phyloP scores from a whole-genome alignment of 1,284 basidiomycete species.

The Laetiporus sulphureus region DNA sequence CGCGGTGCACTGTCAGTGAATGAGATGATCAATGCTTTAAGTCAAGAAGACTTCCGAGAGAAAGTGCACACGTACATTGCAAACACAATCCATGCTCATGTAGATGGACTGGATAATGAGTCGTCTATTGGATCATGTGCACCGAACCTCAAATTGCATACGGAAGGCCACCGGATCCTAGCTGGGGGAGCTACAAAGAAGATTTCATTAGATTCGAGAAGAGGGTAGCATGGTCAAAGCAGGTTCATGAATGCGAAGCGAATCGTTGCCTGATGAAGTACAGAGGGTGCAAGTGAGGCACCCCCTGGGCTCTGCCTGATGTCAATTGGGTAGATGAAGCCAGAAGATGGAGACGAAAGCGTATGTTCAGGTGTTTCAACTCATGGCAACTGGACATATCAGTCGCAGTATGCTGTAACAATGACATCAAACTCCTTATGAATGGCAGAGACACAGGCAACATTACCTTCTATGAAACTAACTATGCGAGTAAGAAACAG shows the following conservation, averaged over 20 bases:
- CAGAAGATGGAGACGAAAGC: conserved; percentile 15
- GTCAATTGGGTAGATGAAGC: conserved; percentile 16
- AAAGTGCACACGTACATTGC: conserved; percentile 22
- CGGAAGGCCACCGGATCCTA: conserved; percentile 12
- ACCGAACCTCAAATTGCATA: conserved; percentile 19
- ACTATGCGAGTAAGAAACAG: conserved; percentile 20
- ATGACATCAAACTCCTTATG: conserved; percentile 28
- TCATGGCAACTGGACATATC: conserved; percentile 21
- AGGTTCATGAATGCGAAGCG: conserved; percentile 25
- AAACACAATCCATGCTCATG: conserved; percentile 23
- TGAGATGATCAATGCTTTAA: conserved; percentile 21
- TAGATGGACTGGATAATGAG: conserved; percentile 13
- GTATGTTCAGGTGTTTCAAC: conserved; percentile 21
- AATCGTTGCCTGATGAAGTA: conserved; percentile 18
- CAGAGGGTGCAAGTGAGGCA: conserved; percentile 26
- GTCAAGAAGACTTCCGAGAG: conserved; percentile 18
- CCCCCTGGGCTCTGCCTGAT: conserved; percentile 22
- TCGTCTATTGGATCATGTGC: conserved; percentile 3
- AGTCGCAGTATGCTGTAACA: conserved; percentile 21
- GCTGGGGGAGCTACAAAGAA: conserved; percentile 4
- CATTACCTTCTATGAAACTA: conserved; percentile 20
- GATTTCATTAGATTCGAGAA: conserved; percentile 4
- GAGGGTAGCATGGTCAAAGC: conserved; percentile 17
- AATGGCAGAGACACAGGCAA: conserved; percentile 22
- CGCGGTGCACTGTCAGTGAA: conserved; percentile 19